These are phyloP conservation scores for Fragosphaeria purpurea DNA, from an alignment of 2,329 filamentous ascomycete species.

Conservation along the genomic window DNA sequence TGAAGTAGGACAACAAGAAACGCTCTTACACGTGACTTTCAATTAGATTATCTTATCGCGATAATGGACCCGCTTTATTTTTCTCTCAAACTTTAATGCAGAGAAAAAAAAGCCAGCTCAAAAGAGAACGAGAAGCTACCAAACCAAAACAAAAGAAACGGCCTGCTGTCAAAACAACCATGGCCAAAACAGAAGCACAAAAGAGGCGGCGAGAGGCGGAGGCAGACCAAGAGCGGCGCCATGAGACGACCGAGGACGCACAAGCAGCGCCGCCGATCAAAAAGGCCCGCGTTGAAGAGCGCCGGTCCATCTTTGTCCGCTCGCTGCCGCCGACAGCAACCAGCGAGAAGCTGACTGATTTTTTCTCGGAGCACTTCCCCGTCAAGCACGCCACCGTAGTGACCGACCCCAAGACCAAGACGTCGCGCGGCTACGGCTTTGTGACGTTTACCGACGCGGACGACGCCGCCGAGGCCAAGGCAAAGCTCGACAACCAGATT, in stretches of 20 bases:
- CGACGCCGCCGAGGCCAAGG: slow-evolving; percentile 72
- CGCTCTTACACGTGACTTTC: slow-evolving; percentile 5
- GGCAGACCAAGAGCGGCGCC: slow-evolving; percentile 19
- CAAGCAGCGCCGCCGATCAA: slow-evolving; percentile 31
- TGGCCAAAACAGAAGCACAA: slow-evolving; percentile 20
- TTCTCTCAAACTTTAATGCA: slow-evolving; percentile 4
- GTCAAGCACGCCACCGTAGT: slow-evolving; percentile 96
- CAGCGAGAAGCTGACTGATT: slow-evolving; percentile 70
- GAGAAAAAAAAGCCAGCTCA: background rate
- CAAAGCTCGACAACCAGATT: slow-evolving; percentile 67
- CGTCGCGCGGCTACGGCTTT: slow-evolving; percentile 88
- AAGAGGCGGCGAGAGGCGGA: slow-evolving; percentile 27
- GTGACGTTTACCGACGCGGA: slow-evolving; percentile 93
- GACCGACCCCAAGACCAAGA: slow-evolving; percentile 71
- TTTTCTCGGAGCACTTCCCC: slow-evolving; percentile 90
- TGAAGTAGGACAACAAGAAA: background rate
- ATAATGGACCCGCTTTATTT: slow-evolving; percentile 5
- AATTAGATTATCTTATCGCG: slow-evolving; percentile 5
- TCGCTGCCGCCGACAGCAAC: slow-evolving; percentile 71
- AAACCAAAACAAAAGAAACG: background rate
- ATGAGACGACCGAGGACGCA: slow-evolving; percentile 1
- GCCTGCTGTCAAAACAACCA: slow-evolving; percentile 4
- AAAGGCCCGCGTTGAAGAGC: slow-evolving; percentile 48
- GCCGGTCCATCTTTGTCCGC: slow-evolving; percentile 78
- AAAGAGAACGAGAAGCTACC: background rate